Base-by-base conservation (phyloP, 208 protist genomes). In the Angomonas ambiguus region DNA sequence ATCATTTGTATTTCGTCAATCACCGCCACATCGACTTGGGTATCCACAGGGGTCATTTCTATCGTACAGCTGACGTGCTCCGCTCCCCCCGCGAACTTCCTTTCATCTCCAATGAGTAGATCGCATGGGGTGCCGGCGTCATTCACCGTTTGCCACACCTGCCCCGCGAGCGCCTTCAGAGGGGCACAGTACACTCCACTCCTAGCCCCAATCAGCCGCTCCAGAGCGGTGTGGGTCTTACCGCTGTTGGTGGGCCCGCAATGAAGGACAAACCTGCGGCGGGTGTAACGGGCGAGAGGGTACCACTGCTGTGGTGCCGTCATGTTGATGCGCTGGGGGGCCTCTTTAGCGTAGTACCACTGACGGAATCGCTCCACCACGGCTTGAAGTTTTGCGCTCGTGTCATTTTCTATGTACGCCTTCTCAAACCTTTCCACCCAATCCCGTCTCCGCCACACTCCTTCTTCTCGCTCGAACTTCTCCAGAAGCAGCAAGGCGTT, bases 1-100 rank as follows among this genome's bases (percentile, higher is more conserved):
- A 98, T 86, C 71, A 98, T 93, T 81, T 98, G 97, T n/a, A 98
- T 83, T 72, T 98, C 93, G 66, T 98, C 93, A 62, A 98, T 92
- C 11, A 97, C 91, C 13, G 72, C 92, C 6, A 97, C 90, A 58
- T 98, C 91, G 28, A 94, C 77, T 10, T 71, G 59, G 33, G 82
- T 51, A 65, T 92, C 83, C 4, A 93, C 45, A 10, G 83, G 86
- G 18, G 78, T 82, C 96, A 97, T 97, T 74, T 95, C 90, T 1
- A 97, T 82, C 13, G 92, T 97, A 76, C 91, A 97, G 18, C 88
- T 76, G 32, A 94, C 82, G 73, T 97, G 92, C 69, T 90, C 82
- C 18, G 87, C 80, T 0, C 69, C 83, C 0, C 84, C 86, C 33
- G 80, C 79, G 51, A 89, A 85, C 16, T 74, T 59, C 6, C 77